Percentiles rank a stretch among this genome's conserved stretches.
These are phyloP conservation scores for Yamadazyma buinensis DNA, from an alignment of 1,139 yeast genomes.

Conservation along the genomic window DNA sequence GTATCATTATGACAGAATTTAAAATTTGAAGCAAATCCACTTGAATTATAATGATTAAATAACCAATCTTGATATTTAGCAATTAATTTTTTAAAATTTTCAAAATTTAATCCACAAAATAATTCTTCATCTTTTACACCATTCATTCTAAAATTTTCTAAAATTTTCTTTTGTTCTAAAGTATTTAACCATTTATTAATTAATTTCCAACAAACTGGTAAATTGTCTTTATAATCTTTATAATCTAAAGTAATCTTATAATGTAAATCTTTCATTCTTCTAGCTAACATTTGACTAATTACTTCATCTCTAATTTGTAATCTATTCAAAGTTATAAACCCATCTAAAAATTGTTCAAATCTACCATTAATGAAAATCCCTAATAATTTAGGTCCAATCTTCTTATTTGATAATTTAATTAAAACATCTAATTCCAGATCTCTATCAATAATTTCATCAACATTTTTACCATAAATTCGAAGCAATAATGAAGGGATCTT, in stretches of 20 bases:
- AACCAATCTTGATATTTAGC: conserved; percentile 61
- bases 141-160: conserved; percentile 23
- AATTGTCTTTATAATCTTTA: conserved; percentile 37
- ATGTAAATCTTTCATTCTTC: conserved; percentile 95
- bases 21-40: conserved; percentile 42
- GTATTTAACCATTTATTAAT: conserved; percentile 68
- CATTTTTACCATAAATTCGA: conserved; percentile 90
- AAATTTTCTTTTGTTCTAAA: conserved; percentile 39
- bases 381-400: conserved; percentile 82
- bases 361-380: conserved; percentile 92
- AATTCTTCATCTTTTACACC: conserved; percentile 35
- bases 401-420: conserved; percentile 66
- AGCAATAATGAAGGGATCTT: conserved; percentile 52
- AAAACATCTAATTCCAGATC: conserved; percentile 72
- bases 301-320: conserved; percentile 71
- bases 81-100: conserved; percentile 45
- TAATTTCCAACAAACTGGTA: conserved; percentile 66
- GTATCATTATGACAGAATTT: conserved; percentile 94
- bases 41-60: conserved; percentile 45
- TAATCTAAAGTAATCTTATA: conserved; percentile 71
- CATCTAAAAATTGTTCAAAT: conserved; percentile 83
- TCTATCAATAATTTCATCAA: conserved; percentile 81
- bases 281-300: conserved; percentile 80
- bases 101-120: conserved; percentile 48
- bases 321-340: conserved; percentile 71